These are phyloP conservation scores for Umbelopsis sp. DNA, from an alignment of 371 early-diverging fungal species.

Conservation along the genomic window DNA sequence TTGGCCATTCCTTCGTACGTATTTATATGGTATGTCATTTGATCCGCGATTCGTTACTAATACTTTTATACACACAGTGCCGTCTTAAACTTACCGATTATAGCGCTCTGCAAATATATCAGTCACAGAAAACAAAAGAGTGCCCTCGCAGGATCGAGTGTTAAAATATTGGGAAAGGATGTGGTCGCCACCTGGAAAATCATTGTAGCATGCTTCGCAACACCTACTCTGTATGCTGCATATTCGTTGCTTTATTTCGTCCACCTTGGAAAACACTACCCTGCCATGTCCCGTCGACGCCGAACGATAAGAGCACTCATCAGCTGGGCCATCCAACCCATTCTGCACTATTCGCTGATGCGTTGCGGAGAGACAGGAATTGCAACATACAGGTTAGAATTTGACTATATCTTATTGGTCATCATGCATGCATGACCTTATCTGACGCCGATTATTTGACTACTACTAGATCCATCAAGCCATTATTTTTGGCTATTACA, in stretches of 20 bases:
- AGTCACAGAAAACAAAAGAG: constrained; percentile 79
- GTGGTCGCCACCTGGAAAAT: constrained; percentile 97
- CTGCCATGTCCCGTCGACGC: constrained; percentile 26
- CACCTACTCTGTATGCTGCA: constrained; percentile 75
- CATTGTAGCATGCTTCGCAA: constrained; percentile 74
- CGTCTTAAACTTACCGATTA: constrained; percentile 78
- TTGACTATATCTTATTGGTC: neutral
- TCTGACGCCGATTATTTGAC: neutral
- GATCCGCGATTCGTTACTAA: neutral
- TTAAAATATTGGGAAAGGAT: constrained; percentile 92
- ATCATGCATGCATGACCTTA: neutral
- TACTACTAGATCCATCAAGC: constrained; percentile 73
- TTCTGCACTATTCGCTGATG: constrained; percentile 81
- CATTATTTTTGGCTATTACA: constrained; percentile 78
- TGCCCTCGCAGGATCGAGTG: constrained; percentile 89
- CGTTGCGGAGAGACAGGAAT: constrained; percentile 85
- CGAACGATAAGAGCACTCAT: constrained; percentile 41
- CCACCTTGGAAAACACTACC: constrained; percentile 44
- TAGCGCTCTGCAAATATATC: constrained; percentile 67
- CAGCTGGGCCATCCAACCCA: constrained; percentile 63
- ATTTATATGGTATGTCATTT: neutral
- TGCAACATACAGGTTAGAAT: constrained; percentile 75
- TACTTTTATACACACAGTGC: constrained; percentile 41
- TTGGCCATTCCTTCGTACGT: constrained; percentile 85
- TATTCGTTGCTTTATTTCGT: constrained; percentile 62